A percentile compares a stretch with the other conserved stretches of the same genome.
phyloP scores from a whole-genome alignment of 352 stramenopile genomes.

The Thraustotheca clavata region DNA sequence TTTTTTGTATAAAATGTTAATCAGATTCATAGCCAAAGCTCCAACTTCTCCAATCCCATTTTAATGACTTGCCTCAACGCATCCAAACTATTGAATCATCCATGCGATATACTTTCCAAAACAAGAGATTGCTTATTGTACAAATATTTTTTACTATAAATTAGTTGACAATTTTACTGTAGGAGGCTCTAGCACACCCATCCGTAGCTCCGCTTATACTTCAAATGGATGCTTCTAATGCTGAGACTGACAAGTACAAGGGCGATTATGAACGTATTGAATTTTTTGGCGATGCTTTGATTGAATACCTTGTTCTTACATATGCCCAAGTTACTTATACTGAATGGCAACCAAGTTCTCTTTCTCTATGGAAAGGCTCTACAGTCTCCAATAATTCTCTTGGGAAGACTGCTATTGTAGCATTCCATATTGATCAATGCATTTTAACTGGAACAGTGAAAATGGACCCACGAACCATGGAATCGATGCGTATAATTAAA shows the following conservation, averaged over 20 bases:
- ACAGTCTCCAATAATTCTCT: slow-evolving; percentile 81
- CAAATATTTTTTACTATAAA: not conserved
- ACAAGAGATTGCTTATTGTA: slow-evolving; percentile 57
- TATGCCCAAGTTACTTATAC: slow-evolving; percentile 67
- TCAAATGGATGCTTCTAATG: slow-evolving; percentile 30
- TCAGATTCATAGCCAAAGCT: too few relatives aligned
- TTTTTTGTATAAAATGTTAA: too few relatives aligned
- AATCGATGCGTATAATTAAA: slow-evolving; percentile 43
- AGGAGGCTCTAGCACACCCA: slow-evolving; percentile 67
- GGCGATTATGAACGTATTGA: slow-evolving; percentile 86
- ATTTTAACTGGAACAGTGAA: slow-evolving; percentile 53
- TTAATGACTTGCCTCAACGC: slow-evolving; percentile 43
- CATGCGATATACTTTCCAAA: slow-evolving; percentile 74
- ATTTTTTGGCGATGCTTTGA: slow-evolving; percentile 82
- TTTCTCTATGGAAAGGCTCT: slow-evolving; percentile 78
- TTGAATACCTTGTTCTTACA: slow-evolving; percentile 83
- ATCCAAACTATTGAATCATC: slow-evolving; percentile 57
- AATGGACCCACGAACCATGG: slow-evolving; percentile 52
- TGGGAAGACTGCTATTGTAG: slow-evolving; percentile 68
- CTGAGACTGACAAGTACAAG: slow-evolving; percentile 41
- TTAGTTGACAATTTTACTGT: not conserved
- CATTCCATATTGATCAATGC: slow-evolving; percentile 75
- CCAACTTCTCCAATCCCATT: slow-evolving; percentile 4
- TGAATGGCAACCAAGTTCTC: slow-evolving; percentile 63
- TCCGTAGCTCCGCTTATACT: slow-evolving; percentile 59